Evolutionary conservation across 495 filamentous ascomycete species (phyloP).

Genomic region (Acidiella bohemica): DNA sequence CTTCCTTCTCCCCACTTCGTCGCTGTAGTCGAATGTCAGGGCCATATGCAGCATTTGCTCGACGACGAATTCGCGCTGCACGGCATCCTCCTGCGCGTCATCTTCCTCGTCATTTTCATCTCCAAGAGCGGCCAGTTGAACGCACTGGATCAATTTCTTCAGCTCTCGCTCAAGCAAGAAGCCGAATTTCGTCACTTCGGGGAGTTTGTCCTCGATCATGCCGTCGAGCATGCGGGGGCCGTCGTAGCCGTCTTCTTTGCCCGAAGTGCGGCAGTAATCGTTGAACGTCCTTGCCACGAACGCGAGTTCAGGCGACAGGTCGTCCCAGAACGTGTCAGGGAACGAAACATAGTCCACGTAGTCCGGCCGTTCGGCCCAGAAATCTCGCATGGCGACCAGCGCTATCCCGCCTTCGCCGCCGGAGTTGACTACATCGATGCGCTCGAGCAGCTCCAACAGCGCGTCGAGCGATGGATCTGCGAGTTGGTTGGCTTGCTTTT

Average conservation of each 20-base stretch:
- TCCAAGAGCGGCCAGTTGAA: slow-evolving; percentile 39
- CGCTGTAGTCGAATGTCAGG: slow-evolving; percentile 79
- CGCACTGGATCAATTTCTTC: slow-evolving; percentile 55
- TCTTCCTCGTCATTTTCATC: slow-evolving; percentile 42
- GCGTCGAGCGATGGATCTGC: slow-evolving; percentile 55
- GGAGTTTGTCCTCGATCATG: slow-evolving; percentile 80
- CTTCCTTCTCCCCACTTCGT: slow-evolving; percentile 85
- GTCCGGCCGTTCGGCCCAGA: slow-evolving; percentile 90
- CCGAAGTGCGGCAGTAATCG: slow-evolving; percentile 59
- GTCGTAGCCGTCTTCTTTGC: slow-evolving; percentile 43
- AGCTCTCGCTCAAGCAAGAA: slow-evolving; percentile 69
- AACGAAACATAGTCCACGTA: slow-evolving; percentile 73
- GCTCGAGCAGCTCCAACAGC: slow-evolving; percentile 79
- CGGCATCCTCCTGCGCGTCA: slow-evolving; percentile 62
- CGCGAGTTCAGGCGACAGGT: slow-evolving; percentile 66
- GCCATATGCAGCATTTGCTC: slow-evolving; percentile 92
- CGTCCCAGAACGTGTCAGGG: slow-evolving; percentile 78
- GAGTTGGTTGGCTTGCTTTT: slow-evolving; percentile 26
- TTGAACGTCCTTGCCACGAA: slow-evolving; percentile 88
- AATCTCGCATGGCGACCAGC: slow-evolving; percentile 81
- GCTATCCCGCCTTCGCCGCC: slow-evolving; percentile 81
- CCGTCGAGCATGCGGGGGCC: slow-evolving; percentile 37
- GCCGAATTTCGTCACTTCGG: slow-evolving; percentile 80
- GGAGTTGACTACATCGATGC: slow-evolving; percentile 83
- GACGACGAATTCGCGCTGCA: slow-evolving; percentile 84